Evolutionary conservation across 257 asterid genomes (phyloP), one percentile per base, ranked within the genome.

Genomic region (Parsonsia alboflavescens): DNA sequence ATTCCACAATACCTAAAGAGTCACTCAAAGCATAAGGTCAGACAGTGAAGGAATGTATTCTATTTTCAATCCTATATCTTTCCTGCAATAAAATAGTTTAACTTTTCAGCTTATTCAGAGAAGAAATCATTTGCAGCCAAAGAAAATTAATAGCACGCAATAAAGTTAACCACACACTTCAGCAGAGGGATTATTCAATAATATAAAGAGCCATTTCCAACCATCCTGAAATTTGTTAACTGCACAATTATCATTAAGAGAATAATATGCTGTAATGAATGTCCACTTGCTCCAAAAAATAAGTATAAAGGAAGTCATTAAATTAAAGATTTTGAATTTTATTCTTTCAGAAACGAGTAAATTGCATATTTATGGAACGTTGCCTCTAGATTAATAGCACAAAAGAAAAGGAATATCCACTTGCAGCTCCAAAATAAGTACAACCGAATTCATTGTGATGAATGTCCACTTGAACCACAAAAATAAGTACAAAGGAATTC

Each of bases 1-100:
- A 81, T 89, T 92, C 99, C 98, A 95, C 73, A 95, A 79, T 72
- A 95, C 97, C 98, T 92, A 75, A 44, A 50, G 69, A 76, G 53
- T 24, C 44, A 67, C 76, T 16, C 21, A 30, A 76, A 70, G 77
- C 63, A 53, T 30, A 50, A 3, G 1, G 41, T 52, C 64, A 73
- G 76, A 24, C 22, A 70, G 75, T n/a, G 54, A 17, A 5, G 66
- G 21, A 39, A 44, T 17, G 62, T 28, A 52, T 74, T 46, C 10
- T 48, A 12, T 33, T 26, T 7, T 13, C 39, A 50, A 63, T 28
- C 45, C 63, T 13, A 65, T 8, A 33, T 36, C 10, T 36, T 53
- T 15, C 6, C 1, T 21, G 24, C 24, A 22, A 42, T 22, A 6
- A 72, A 6, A 68, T 42, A 22, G 15, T 57, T 22, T 2, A 24